phyloP scores from a whole-genome alignment of 257 asterid species.

The Solanum dulcamara region DNA sequence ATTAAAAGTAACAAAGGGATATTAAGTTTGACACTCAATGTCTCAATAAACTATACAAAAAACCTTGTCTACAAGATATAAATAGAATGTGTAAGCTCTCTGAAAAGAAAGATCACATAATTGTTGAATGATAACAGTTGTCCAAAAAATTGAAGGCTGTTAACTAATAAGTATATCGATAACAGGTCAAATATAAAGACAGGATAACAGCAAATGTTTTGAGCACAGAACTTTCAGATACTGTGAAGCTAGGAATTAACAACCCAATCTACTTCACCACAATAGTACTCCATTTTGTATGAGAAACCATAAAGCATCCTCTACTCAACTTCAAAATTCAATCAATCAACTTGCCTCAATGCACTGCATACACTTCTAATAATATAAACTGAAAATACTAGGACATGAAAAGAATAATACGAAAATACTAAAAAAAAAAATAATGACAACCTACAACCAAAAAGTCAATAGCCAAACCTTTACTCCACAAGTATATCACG shows the following conservation, averaged over 20 bases:
- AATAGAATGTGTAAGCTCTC: neutral
- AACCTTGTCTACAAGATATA: neutral
- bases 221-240: neutral
- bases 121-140: neutral
- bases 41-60: neutral
- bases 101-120: neutral
- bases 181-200: neutral
- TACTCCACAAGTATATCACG: neutral
- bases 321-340: neutral
- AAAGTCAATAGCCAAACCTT: neutral
- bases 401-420: neutral
- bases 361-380: neutral
- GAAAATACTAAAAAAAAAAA: neutral
- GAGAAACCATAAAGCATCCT: neutral
- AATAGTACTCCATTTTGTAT: neutral
- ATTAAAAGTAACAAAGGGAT: neutral
- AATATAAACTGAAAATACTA: neutral
- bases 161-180: neutral
- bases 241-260: neutral
- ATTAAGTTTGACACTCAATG: neutral
- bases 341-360: neutral
- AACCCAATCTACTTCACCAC: neutral
- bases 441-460: neutral
- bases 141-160: neutral
- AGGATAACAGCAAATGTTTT: neutral